Evolutionary conservation across 306 rosid species (phyloP), one percentile per base, ranked within the genome.

Genomic region (Vicia villosa): DNA sequence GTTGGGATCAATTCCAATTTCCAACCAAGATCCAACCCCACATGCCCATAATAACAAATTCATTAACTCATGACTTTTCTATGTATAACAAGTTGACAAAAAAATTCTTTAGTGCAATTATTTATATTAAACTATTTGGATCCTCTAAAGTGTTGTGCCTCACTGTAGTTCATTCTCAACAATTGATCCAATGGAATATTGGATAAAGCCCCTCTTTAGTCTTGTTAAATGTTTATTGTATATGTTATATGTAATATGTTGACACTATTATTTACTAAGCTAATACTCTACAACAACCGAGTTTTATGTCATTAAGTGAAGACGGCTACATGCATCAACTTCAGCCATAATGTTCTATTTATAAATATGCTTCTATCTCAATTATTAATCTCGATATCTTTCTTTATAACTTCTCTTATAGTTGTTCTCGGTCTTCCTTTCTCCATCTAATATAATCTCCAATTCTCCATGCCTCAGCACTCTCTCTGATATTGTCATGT

Each of bases 1-100:
- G 81, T 69, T 41, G 63, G 59, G 41, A 76, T 43, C 66, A 51
- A 76, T 26, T 69, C 74, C 63, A 60, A 49, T 37, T 26, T 69
- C 74, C 56, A 59, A 38, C 46, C 55, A 22, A 22, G 4, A 22
- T 15, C 17, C 17, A 55, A 55, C 12, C 17, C 37, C 17, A 55
- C 16, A 10, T 11, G 32, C 15, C 58, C 13, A 51, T 50, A 17
- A 51, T 50, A 17, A 50, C 26, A 50, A 50, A 50, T 50, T 50
- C 16, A 46, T 15, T n/a, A 19, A 50, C 0, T 13, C 28, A 51
- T 51, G 14, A 51, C 7, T 9, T 51, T 21, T 21, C 32, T 10
- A 21, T 21, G 15, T 4, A 5, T 52, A 52, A 52, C 32, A 52
- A 52, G 15, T 10, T 51, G 58, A 20, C 12, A 13, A 10, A 8